Evolutionary conservation across 2,329 filamentous ascomycete species (phyloP).

Genomic region (Didymella pinodella): DNA sequence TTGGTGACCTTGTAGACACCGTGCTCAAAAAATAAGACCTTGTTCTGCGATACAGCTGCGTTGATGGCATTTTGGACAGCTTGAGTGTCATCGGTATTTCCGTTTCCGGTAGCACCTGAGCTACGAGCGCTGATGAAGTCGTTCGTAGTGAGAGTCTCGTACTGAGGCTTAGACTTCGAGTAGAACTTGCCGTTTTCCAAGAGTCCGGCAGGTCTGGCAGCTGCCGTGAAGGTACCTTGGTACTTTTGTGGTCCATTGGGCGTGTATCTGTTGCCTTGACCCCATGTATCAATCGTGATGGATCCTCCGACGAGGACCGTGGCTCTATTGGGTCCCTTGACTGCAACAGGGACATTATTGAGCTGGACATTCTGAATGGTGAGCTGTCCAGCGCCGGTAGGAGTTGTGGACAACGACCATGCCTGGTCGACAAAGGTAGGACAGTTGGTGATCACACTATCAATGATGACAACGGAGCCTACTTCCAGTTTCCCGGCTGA

Average conservation of each 20-base stretch:
- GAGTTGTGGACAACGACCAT: constrained; percentile 48
- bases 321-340: constrained; percentile 37
- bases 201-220: constrained; percentile 57
- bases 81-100: constrained; percentile 78
- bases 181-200: constrained; percentile 60
- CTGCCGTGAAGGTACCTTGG: constrained; percentile 57
- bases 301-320: constrained; percentile 46
- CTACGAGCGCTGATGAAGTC: constrained; percentile 66
- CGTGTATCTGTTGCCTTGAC: constrained; percentile 48
- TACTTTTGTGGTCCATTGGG: constrained; percentile 56
- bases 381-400: constrained; percentile 59
- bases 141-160: constrained; percentile 60
- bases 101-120: constrained; percentile 77
- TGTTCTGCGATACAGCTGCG: constrained; percentile 63
- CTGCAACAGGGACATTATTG: constrained; percentile 45
- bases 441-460: constrained; percentile 62
- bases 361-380: constrained; percentile 63
- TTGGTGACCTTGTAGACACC: constrained; percentile 65
- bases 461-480: constrained; percentile 66
- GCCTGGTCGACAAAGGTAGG: constrained; percentile 60
- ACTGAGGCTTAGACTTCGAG: constrained; percentile 60
- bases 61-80: constrained; percentile 80
- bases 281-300: constrained; percentile 47
- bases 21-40: constrained; percentile 66
- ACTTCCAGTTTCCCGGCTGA: constrained; percentile 50